Conservation (phyloP, 768 basidiomycete genomes). For the Trametes cingulata region DNA sequence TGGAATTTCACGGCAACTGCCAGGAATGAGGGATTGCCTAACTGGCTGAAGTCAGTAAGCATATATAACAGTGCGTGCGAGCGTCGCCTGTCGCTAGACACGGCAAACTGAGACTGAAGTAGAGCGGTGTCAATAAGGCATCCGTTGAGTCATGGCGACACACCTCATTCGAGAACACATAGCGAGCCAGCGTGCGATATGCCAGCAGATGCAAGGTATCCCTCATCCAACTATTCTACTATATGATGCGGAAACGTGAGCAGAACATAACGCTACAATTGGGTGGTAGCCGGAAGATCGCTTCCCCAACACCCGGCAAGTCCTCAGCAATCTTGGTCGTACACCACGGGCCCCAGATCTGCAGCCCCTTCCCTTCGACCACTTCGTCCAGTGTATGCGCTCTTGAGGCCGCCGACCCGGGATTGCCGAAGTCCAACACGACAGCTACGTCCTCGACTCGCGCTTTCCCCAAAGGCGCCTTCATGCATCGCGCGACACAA, state of each 20-base stretch:
- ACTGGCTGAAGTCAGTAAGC: too few species aligned
- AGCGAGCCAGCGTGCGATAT: too few species aligned
- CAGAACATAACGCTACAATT: constrained; percentile 19
- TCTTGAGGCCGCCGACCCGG: constrained; percentile 1
- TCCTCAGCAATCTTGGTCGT: not conserved
- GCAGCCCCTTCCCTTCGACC: constrained; percentile 41
- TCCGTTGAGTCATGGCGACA: too few species aligned
- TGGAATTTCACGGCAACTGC: too few species aligned
- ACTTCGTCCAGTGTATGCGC: constrained; percentile 37
- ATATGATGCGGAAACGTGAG: constrained; percentile 18
- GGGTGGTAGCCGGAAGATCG: not conserved
- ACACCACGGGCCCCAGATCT: constrained; percentile 53
- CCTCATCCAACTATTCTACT: not conserved
- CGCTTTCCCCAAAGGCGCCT: not conserved
- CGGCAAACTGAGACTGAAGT: too few species aligned
- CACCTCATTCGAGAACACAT: too few species aligned
- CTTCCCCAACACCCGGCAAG: not conserved
- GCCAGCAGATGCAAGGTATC: too few species aligned
- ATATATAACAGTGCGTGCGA: too few species aligned
- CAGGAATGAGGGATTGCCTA: too few species aligned
- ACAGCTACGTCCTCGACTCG: constrained; percentile 14
- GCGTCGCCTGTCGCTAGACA: too few species aligned
- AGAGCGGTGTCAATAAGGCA: too few species aligned
- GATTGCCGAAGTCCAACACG: constrained; percentile 19
- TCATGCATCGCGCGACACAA: constrained; percentile 18